Evolutionary conservation across 257 asterid species (phyloP).

Genomic region (Solanum chilense): DNA sequence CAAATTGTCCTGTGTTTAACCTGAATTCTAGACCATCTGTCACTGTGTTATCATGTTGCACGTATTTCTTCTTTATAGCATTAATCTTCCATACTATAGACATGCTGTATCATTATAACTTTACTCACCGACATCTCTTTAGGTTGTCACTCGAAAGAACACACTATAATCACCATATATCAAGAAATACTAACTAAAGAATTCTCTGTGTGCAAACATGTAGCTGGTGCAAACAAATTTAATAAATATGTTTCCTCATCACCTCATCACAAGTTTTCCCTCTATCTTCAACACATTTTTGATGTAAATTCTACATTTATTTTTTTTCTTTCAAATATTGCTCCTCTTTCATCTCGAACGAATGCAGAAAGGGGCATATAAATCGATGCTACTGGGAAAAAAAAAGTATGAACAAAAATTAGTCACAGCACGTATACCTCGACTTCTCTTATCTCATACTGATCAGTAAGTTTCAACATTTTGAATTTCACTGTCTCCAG

Average conservation of each 20-base stretch:
- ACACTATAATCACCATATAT: neutral
- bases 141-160: neutral
- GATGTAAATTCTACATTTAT: neutral
- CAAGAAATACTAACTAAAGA: neutral
- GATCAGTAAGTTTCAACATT: slow-evolving; percentile 42
- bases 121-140: neutral
- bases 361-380: neutral
- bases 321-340: neutral
- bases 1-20: neutral
- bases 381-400: neutral
- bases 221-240: neutral
- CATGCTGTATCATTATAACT: neutral
- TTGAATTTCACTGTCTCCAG: slow-evolving; percentile 71
- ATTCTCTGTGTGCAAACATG: neutral
- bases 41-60: neutral
- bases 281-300: neutral
- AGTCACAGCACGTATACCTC: slow-evolving; percentile 32
- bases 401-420: neutral
- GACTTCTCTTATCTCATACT: slow-evolving; percentile 73
- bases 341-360: neutral
- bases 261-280: neutral
- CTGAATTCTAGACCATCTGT: neutral
- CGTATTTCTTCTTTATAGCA: neutral
- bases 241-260: neutral
- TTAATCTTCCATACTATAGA: neutral